Percentiles rank a stretch among this genome's conserved stretches.
Evolutionary conservation across 2,329 filamentous ascomycete genomes (phyloP).

Genomic region (Aspergillus transmontanensis): DNA sequence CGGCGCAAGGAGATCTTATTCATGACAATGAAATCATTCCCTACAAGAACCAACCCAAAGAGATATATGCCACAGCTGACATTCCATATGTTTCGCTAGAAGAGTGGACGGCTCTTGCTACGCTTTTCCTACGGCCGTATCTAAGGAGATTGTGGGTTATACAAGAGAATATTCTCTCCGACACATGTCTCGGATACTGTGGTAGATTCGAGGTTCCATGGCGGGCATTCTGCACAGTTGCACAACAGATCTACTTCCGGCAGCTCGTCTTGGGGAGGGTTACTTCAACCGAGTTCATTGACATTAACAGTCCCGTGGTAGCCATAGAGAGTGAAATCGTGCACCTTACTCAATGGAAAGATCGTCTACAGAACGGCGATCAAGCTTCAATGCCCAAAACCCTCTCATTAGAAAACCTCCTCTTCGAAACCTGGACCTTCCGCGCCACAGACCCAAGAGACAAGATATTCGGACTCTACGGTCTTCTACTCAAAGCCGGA

Average conservation of each 20-base stretch:
- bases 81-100: not conserved
- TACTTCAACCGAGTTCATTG: constrained; percentile 4
- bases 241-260: constrained; percentile 6
- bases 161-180: constrained; percentile 4
- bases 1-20: not conserved
- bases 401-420: constrained; percentile 3
- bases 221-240: constrained; percentile 5
- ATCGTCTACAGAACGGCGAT: constrained; percentile 4
- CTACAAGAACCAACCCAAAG: not conserved
- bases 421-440: constrained; percentile 12
- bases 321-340: constrained; percentile 6
- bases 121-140: constrained; percentile 6
- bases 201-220: constrained; percentile 1
- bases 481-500: not conserved
- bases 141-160: constrained; percentile 7
- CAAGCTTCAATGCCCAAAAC: not conserved
- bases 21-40: not conserved
- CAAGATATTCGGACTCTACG: constrained; percentile 7
- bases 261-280: not conserved
- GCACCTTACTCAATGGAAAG: constrained; percentile 8
- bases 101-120: constrained; percentile 5
- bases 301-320: not conserved
- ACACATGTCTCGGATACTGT: constrained; percentile 5
- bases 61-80: not conserved
- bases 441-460: constrained; percentile 4